phyloP scores from a whole-genome alignment of 2,329 filamentous ascomycete genomes.

The Neoascochyta sp. region DNA sequence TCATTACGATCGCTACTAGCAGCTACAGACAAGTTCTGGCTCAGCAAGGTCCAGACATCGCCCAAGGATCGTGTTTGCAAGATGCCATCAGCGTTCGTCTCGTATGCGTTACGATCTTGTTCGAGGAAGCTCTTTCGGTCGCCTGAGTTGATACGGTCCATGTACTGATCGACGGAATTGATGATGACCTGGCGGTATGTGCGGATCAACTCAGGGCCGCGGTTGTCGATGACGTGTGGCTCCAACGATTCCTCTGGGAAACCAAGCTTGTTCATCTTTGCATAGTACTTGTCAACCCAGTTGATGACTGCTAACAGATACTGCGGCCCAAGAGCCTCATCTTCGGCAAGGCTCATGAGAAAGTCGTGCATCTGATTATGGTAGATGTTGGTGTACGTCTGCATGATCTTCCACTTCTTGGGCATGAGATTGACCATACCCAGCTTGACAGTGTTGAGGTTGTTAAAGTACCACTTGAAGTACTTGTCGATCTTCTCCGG shows the following conservation, averaged over 20 bases:
- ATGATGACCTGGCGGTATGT: constrained; percentile 96
- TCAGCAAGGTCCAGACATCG: constrained; percentile 96
- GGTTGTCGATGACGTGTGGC: constrained; percentile 85
- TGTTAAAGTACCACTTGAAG: constrained; percentile 96
- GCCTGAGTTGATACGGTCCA: constrained; percentile 81
- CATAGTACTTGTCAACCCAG: constrained; percentile 94
- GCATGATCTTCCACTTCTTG: constrained; percentile 93
- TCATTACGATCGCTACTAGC: constrained; percentile 81
- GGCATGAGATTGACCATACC: constrained; percentile 91
- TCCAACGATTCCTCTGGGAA: constrained; percentile 71
- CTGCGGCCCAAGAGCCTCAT: constrained; percentile 76
- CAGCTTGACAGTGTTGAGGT: constrained; percentile 88
- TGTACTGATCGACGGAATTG: constrained; percentile 94
- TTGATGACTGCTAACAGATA: constrained; percentile 90
- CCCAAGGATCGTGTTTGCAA: constrained; percentile 89
- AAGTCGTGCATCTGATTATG: constrained; percentile 96
- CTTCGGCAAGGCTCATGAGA: constrained; percentile 75
- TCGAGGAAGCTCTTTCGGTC: constrained; percentile 79
- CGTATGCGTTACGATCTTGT: constrained; percentile 74
- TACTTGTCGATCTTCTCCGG: constrained; percentile 79
- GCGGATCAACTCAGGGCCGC: constrained; percentile 83
- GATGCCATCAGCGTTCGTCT: constrained; percentile 72
- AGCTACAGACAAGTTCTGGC: constrained; percentile 84
- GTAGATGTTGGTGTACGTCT: constrained; percentile 86
- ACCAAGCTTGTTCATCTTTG: constrained; percentile 89